Evolutionary conservation across 768 basidiomycete species (phyloP).

Genomic region (Lentinula edodes): DNA sequence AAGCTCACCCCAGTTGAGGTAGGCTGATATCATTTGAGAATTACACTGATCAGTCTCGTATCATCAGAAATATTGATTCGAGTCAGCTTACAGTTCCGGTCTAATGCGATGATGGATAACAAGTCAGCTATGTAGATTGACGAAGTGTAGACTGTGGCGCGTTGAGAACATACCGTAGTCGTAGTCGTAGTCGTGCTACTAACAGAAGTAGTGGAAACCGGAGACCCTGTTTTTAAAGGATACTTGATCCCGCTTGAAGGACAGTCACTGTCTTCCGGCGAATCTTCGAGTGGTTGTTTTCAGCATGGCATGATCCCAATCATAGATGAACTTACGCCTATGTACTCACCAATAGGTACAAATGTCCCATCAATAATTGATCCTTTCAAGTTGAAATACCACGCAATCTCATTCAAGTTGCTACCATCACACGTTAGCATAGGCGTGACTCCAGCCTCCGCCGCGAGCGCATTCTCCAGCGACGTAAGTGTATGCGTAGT

Average conservation of each 20-base stretch:
- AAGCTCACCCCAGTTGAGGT: background rate
- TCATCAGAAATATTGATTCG: background rate
- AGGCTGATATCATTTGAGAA: background rate
- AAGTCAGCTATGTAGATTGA: background rate
- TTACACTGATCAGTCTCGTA: background rate
- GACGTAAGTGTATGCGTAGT: constrained; percentile 53
- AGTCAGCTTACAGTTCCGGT: background rate
- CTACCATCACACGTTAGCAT: constrained; percentile 36
- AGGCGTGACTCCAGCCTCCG: constrained; percentile 49
- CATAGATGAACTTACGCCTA: background rate
- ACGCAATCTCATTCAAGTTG: constrained; percentile 41
- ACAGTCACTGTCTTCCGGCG: constrained; percentile 46
- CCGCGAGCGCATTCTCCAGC: constrained; percentile 48
- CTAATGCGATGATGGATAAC: background rate
- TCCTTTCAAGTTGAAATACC: constrained; percentile 62
- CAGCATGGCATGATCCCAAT: background rate
- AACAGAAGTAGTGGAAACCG: constrained; percentile 24
- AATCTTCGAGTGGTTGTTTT: constrained; percentile 30
- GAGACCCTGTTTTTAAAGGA: constrained; percentile 43
- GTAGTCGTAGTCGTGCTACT: constrained; percentile 4
- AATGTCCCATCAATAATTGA: constrained; percentile 65
- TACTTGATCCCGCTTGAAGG: constrained; percentile 56
- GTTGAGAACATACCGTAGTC: background rate
- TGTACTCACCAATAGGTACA: constrained; percentile 46
- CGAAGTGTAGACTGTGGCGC: background rate